phyloP scores from a whole-genome alignment of 1,284 basidiomycete genomes.

The Fomitopsis schrenkii region DNA sequence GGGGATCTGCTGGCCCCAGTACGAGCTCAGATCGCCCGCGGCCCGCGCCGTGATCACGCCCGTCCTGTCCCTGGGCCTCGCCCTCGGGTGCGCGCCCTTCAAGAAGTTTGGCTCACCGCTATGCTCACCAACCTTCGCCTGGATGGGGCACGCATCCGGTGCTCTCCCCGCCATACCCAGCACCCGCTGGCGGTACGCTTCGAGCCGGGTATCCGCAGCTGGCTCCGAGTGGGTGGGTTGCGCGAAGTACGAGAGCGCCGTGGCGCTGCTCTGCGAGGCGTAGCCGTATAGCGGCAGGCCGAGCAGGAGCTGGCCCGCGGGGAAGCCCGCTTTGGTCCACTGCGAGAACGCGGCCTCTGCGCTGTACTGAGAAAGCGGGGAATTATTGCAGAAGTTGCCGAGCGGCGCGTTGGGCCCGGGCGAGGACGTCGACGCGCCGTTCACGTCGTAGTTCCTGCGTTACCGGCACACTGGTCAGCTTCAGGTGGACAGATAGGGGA shows the following conservation, averaged over 20 bases:
- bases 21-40: constrained; percentile 26
- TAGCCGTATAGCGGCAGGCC: constrained; percentile 75
- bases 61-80: constrained; percentile 2
- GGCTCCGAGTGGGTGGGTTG: constrained; percentile 3
- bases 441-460: constrained; percentile 71
- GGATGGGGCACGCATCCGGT: constrained; percentile 6
- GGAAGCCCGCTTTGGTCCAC: constrained; percentile 72
- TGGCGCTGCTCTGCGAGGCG: constrained; percentile 40
- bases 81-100: constrained; percentile 31
- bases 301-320: constrained; percentile 65
- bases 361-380: constrained; percentile 62
- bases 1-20: constrained; percentile 47
- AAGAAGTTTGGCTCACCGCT: constrained; percentile 27
- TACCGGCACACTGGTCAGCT: not conserved
- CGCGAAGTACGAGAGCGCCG: constrained; percentile 31
- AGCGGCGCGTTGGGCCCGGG: constrained; percentile 81
- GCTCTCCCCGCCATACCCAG: constrained; percentile 17
- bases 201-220: constrained; percentile 14
- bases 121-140: constrained; percentile 8
- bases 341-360: constrained; percentile 59
- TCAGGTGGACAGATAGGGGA: not conserved
- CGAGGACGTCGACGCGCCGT: constrained; percentile 49
- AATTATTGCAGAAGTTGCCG: constrained; percentile 61
- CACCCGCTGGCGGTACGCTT: constrained; percentile 24
- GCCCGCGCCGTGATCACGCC: constrained; percentile 6